Conservation (phyloP, 2,329 filamentous ascomycete species). For the Ophidiomyces ophidiicola region DNA sequence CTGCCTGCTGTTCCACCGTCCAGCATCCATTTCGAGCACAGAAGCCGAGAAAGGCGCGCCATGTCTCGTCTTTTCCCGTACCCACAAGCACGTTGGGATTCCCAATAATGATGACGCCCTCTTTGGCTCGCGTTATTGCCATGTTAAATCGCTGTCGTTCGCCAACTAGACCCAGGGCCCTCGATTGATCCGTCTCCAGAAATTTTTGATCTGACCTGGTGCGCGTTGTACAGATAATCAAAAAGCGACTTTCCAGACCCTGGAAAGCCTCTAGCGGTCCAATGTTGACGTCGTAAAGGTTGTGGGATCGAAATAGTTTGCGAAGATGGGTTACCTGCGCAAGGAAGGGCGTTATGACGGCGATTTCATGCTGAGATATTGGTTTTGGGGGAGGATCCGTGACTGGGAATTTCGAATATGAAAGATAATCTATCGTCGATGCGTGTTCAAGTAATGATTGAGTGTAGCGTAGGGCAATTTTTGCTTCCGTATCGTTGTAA, state of each 20-base stretch:
- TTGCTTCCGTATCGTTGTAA: slow-evolving; percentile 17
- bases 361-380: slow-evolving; percentile 26
- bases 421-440: slow-evolving; percentile 21
- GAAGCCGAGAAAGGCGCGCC: slow-evolving; percentile 29
- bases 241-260: slow-evolving; percentile 34
- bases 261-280: slow-evolving; percentile 38
- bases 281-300: slow-evolving; percentile 32
- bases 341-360: slow-evolving; percentile 36
- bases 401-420: slow-evolving; percentile 22
- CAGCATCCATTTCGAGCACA: slow-evolving; percentile 29
- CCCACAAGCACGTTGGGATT: slow-evolving; percentile 27
- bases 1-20: slow-evolving; percentile 3
- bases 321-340: slow-evolving; percentile 35
- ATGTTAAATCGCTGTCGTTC: slow-evolving; percentile 34
- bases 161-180: slow-evolving; percentile 27
- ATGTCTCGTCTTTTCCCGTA: slow-evolving; percentile 25
- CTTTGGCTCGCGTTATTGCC: slow-evolving; percentile 34
- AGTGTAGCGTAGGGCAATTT: slow-evolving; percentile 14
- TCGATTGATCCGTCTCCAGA: slow-evolving; percentile 16
- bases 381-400: slow-evolving; percentile 15
- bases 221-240: slow-evolving; percentile 37
- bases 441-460: slow-evolving; percentile 20
- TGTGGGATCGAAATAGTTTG: slow-evolving; percentile 23
- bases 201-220: slow-evolving; percentile 16
- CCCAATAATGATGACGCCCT: slow-evolving; percentile 34